Base-by-base conservation (phyloP, 208 protist genomes). In the Blechomonas ayalai region DNA sequence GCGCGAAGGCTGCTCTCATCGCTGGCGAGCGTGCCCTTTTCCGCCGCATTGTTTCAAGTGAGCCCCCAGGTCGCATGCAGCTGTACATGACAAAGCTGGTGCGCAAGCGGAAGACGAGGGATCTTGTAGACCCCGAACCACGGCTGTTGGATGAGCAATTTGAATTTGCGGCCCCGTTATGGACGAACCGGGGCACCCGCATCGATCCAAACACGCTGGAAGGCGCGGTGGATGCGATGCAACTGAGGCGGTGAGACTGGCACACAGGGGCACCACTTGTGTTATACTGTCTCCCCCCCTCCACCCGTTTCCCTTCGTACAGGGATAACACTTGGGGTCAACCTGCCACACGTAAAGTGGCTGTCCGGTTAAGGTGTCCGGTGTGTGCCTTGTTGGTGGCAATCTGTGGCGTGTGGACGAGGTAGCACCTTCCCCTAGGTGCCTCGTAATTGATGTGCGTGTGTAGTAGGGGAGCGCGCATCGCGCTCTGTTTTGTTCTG, bases 1-100 rank as follows among this genome's bases (percentile, higher is more conserved):
- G 87, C 53, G 87, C 87, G 13, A 95, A 95, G 73, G 87, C 87
- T 13, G 77, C 87, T 10, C 68, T 95, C 46, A 90, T 90, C 43
- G 69, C 80, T 12, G 87, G 82, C 0, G 78, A 95, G 24, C 67
- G 80, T 15, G 82, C 64, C 26, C 67, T 95, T 10, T 92, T 95
- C 40, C 77, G 80, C 8, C 54, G 59, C 12, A 90, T 95, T 50
- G 87, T 95, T 12, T 66, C 66, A 8, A 88, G 67, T 35, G 82
- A 95, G 62, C 82, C 82, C n/a, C 68, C 75, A 0, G 82, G 87
- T 0, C 79, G 87, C 18, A 88, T 83, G 73, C 87, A 91, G 67
- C 59, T 61, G 24, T 90, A 91, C 63, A 91, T 95, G 87, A 90
- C 81, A 24, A 81, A 77, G 56, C 57, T 91, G 4, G 77, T 86